phyloP scores from a whole-genome alignment of 495 filamentous ascomycete species.

The Aspergillus incahuasiensis region DNA sequence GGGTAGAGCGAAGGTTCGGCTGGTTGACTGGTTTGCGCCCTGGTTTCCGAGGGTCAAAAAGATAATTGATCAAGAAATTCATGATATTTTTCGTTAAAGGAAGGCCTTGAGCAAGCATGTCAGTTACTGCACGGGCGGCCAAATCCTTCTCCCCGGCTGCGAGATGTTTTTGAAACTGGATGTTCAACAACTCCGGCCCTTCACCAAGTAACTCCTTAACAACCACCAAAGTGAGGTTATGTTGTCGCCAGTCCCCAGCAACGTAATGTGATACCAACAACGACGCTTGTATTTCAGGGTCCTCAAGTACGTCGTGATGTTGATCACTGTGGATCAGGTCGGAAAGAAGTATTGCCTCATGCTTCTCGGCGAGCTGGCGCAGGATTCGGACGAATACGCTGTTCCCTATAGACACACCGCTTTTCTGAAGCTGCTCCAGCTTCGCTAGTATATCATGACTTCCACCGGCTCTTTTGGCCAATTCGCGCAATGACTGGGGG shows the following conservation, averaged over 20 bases:
- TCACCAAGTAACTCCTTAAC: slow-evolving; percentile 34
- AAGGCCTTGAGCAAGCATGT: slow-evolving; percentile 29
- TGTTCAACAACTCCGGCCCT: slow-evolving; percentile 28
- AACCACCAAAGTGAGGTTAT: slow-evolving; percentile 50
- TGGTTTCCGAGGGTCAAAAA: slow-evolving; percentile 29
- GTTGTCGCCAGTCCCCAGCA: slow-evolving; percentile 45
- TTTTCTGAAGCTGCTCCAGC: slow-evolving; percentile 51
- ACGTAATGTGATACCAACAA: slow-evolving; percentile 50
- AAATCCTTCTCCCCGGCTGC: slow-evolving; percentile 30
- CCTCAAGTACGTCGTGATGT: slow-evolving; percentile 70
- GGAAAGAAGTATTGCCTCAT: slow-evolving; percentile 52
- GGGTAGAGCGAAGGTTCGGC: slow-evolving; percentile 11
- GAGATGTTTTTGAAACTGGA: slow-evolving; percentile 43
- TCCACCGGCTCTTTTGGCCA: slow-evolving; percentile 57
- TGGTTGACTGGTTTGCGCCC: slow-evolving; percentile 22
- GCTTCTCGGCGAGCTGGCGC: slow-evolving; percentile 50
- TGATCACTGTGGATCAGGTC: slow-evolving; percentile 64
- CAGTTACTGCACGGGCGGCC: slow-evolving; percentile 34
- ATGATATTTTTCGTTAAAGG: slow-evolving; percentile 28
- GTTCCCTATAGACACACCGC: slow-evolving; percentile 53
- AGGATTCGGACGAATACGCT: slow-evolving; percentile 58
- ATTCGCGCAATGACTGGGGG: slow-evolving; percentile 64
- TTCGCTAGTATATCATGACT: slow-evolving; percentile 48
- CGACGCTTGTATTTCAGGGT: slow-evolving; percentile 52
- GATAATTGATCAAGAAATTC: slow-evolving; percentile 31